Conservation (phyloP, 2,329 filamentous ascomycete species). For the Exophiala phaeomuriformis region DNA sequence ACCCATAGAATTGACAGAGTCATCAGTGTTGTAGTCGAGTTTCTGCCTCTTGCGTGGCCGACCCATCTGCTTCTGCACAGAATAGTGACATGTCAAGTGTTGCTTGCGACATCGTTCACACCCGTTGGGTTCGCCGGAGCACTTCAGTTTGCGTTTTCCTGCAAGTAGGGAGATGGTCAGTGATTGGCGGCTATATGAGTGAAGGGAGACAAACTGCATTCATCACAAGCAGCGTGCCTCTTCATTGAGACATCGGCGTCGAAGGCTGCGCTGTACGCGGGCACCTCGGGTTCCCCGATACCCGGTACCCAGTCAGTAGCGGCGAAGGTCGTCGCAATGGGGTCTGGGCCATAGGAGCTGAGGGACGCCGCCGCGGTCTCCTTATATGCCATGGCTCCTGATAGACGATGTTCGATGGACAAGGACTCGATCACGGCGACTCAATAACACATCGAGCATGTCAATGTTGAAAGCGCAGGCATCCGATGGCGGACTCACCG, state of each 20-base stretch:
- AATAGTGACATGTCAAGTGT: conserved; percentile 39
- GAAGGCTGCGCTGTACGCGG: conserved; percentile 20
- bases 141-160: conserved; percentile 45
- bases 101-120: conserved; percentile 40
- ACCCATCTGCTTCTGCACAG: conserved; percentile 44
- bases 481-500: neutral
- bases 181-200: conserved; percentile 15
- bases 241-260: conserved; percentile 31
- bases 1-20: too few species aligned
- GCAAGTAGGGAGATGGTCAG: too few species aligned
- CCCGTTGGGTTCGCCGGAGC: conserved; percentile 39
- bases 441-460: neutral
- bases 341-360: conserved; percentile 9
- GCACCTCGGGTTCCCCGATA: conserved; percentile 11
- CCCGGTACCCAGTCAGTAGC: conserved; percentile 14
- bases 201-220: conserved; percentile 37
- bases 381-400: neutral
- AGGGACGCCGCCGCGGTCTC: neutral
- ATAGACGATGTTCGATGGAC: too few species aligned
- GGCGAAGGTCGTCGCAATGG: conserved; percentile 16
- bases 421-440: too few species aligned
- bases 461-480: neutral
- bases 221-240: conserved; percentile 43
- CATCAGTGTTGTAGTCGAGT: conserved; percentile 25
- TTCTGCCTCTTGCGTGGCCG: conserved; percentile 39